Base-by-base conservation (phyloP, 2,329 filamentous ascomycete genomes). In the Tympanopsis confertula region DNA sequence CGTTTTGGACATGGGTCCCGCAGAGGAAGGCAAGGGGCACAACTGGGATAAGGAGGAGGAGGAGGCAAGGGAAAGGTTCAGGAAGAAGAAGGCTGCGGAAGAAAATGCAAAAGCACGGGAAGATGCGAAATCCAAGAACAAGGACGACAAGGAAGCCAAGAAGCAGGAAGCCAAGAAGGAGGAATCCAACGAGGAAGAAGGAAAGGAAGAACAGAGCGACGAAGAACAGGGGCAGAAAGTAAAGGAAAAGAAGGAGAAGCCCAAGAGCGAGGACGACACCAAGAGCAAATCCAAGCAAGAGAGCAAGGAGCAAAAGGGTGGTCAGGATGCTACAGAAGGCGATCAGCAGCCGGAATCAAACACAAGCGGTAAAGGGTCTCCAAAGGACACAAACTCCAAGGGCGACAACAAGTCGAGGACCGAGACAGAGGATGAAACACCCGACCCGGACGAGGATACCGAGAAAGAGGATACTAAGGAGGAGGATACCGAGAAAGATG, bases 1-100 rank as follows among this genome's bases (percentile, higher is more conserved):
- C 2, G 39, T 70, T 33, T 45, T 46, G 24, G 53, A 63, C 20
- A 63, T 56, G 38, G 51, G 71, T 38, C 51, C 55, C 39, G 48
- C 50, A 36, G 56, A 50, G n/a, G 48, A 47, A 19, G 56, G 41
- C n/a, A 48, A 39, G 5, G 14, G 13, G 15, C 29, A 14, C 14
- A 19, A 22, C 19, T 47, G 49, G 32, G 36, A 44, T 17, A 50
- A 47, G 35, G 38, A 44, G 28, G 37, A 44, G 13, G 37, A 41
- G 17, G 40, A 45, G 5, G 46, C 51, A 33, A 47, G 49, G 20
- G 40, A 44, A 15, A 52, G 53, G 24, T 48, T 20, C 2, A 50
- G 51, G 14, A 52, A 49, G 26, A 47, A 54, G 37, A 43, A 39
- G 35, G 41, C 45, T 14, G 41, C 43, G 32, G 38, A 50, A 36